Evolutionary conservation across 164 flowering plant species (phyloP), one percentile per base, ranked within the genome.

Genomic region (Aristolochia contorta): DNA sequence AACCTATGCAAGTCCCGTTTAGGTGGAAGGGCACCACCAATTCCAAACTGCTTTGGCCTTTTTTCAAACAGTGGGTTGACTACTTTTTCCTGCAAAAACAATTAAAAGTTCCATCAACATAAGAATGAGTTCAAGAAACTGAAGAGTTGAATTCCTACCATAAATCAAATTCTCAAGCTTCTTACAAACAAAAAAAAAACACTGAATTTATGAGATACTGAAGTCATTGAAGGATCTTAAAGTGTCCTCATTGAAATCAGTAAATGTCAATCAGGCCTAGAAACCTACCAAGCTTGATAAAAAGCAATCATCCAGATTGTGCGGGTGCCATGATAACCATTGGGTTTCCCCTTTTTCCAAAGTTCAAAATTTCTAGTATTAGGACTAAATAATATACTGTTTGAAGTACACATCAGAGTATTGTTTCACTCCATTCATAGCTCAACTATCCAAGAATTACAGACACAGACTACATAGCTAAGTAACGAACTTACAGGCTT

Each of bases 41-140:
- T 73, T 10, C 92, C 92, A 61, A 86, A 86, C 64, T 86, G 92
- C 79, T 86, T 80, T 1, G 89, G 75, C 1, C 85, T 74, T 77
- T 84, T 86, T 75, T 84, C 92, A 65, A 78, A 84, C 53, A 84
- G 63, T 0, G 87, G 89, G 54, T 86, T 86, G 54, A 70, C 76
- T 24, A 67, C 79, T 64, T 81, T 81, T 24, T 78, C 79, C 74
- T 74, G 62, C 51, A 61, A 20, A 56, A 12, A 32, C 2, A 3
- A 0, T n/a, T 47, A 0, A 4, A 10, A 16, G 24, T 8, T 18
- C 16, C 22, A 16, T 22, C 10, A 24, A 12, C 54, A 22, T 9
- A 33, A 37, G 16, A 23, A n/a, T 18, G 19, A 15, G 37, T 41
- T 55, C 9, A 30, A n/a, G 43, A 37, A 37, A 37, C 12, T 37